A percentile compares a stretch with the other conserved stretches of the same genome.
phyloP scores from a whole-genome alignment of 2,329 filamentous ascomycete species.

The Huntiella decipiens region DNA sequence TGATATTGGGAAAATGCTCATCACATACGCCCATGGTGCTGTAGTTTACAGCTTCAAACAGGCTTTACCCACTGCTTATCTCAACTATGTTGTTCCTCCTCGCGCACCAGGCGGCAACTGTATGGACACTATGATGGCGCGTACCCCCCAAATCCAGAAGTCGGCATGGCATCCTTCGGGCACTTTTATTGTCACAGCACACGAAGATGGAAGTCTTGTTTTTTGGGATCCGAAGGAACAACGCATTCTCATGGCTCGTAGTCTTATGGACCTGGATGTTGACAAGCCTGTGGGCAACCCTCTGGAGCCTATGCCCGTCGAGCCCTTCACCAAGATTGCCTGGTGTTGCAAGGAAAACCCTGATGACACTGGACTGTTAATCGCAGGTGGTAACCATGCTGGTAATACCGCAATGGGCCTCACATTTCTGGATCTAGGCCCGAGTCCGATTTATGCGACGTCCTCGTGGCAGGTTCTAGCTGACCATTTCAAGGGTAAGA shows the following conservation, averaged over 20 bases:
- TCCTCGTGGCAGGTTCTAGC: slow-evolving; percentile 72
- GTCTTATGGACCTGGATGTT: slow-evolving; percentile 53
- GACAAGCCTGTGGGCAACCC: slow-evolving; percentile 41
- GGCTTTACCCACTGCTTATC: slow-evolving; percentile 57
- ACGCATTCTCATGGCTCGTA: slow-evolving; percentile 64
- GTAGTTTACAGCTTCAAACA: slow-evolving; percentile 92
- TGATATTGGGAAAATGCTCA: slow-evolving; percentile 77
- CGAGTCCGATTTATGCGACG: slow-evolving; percentile 78
- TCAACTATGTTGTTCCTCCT: slow-evolving; percentile 62
- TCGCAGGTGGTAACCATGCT: slow-evolving; percentile 60
- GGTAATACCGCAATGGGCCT: slow-evolving; percentile 54
- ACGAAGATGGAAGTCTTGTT: slow-evolving; percentile 80
- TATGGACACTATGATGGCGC: slow-evolving; percentile 30
- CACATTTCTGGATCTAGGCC: slow-evolving; percentile 75
- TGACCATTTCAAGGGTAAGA: slow-evolving; percentile 62
- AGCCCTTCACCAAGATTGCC: slow-evolving; percentile 57
- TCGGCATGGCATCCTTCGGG: slow-evolving; percentile 91
- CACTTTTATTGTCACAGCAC: slow-evolving; percentile 68
- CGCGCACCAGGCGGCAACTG: slow-evolving; percentile 72
- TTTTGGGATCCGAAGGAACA: slow-evolving; percentile 91
- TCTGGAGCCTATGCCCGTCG: slow-evolving; percentile 39
- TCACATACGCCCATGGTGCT: slow-evolving; percentile 78
- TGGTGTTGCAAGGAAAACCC: slow-evolving; percentile 94
- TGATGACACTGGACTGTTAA: slow-evolving; percentile 75
- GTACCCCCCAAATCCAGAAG: slow-evolving; percentile 59